phyloP scores from a whole-genome alignment of 768 basidiomycete species.

The Inosperma sp. region DNA sequence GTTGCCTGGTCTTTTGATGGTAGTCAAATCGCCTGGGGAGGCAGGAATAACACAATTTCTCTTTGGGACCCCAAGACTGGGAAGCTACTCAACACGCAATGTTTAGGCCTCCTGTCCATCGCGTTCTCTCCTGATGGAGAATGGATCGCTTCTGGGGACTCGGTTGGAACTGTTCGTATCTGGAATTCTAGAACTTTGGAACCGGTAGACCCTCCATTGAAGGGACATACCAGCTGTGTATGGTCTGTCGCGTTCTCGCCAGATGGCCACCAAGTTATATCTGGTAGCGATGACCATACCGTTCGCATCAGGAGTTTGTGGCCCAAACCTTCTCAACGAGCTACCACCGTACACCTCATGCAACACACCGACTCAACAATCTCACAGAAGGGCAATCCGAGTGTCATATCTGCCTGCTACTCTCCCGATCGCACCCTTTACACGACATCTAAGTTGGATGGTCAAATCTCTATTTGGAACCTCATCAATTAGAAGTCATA shows the following conservation, averaged over 20 bases:
- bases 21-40: constrained; percentile 9
- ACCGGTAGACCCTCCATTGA: constrained; percentile 6
- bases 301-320: constrained; percentile 19
- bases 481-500: too few relatives aligned
- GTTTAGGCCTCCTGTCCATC: not conserved
- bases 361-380: not conserved
- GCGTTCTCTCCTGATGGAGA: constrained; percentile 8
- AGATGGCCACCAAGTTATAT: constrained; percentile 14
- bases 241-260: constrained; percentile 20
- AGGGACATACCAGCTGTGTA: constrained; percentile 14
- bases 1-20: constrained; percentile 5
- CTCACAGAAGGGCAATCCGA: not conserved
- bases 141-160: constrained; percentile 4
- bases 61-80: constrained; percentile 11
- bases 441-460: not conserved
- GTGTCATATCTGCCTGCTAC: not conserved
- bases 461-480: too few relatives aligned
- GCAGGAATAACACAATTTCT: constrained; percentile 1
- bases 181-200: constrained; percentile 16
- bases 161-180: constrained; percentile 6
- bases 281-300: constrained; percentile 15
- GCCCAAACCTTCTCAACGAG: not conserved
- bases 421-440: not conserved
- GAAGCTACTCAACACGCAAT: constrained; percentile 3
- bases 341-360: not conserved